phyloP scores from a whole-genome alignment of 1,284 basidiomycete genomes.

The Fistulinella cinereoalba region DNA sequence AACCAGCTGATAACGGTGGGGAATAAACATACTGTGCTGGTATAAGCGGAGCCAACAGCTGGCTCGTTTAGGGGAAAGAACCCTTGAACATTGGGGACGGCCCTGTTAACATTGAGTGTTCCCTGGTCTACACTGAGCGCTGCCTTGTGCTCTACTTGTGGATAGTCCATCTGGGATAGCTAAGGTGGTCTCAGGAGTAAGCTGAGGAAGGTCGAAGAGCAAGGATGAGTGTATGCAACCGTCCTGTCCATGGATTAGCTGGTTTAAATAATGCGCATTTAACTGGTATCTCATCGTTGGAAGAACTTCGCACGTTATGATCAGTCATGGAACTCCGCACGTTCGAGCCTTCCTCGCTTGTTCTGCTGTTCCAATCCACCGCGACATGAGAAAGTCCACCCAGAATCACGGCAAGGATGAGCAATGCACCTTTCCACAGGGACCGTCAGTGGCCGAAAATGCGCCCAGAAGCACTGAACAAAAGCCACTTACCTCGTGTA shows the following conservation, averaged over 20 bases:
- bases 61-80: slow-evolving; percentile 65
- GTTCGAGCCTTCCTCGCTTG: no score
- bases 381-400: no score
- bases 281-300: no score
- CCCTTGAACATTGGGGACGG: slow-evolving; percentile 47
- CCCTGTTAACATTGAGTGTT: slow-evolving; percentile 40
- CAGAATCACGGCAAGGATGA: no score
- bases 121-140: background rate
- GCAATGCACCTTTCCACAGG: no score
- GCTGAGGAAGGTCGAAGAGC: background rate
- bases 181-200: background rate
- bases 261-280: no score
- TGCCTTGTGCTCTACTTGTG: background rate
- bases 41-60: slow-evolving; percentile 50
- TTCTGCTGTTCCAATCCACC: no score
- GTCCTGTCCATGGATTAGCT: background rate
- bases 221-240: background rate
- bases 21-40: slow-evolving; percentile 32
- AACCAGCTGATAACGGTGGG: background rate
- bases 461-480: no score
- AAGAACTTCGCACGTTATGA: no score
- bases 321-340: no score
- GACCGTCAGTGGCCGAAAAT: no score
- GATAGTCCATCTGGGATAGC: background rate
- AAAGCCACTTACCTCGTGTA: no score